These are phyloP conservation scores for Kingdonia uniflora DNA, from an alignment of 164 flowering plant species.

Conservation along the genomic window DNA sequence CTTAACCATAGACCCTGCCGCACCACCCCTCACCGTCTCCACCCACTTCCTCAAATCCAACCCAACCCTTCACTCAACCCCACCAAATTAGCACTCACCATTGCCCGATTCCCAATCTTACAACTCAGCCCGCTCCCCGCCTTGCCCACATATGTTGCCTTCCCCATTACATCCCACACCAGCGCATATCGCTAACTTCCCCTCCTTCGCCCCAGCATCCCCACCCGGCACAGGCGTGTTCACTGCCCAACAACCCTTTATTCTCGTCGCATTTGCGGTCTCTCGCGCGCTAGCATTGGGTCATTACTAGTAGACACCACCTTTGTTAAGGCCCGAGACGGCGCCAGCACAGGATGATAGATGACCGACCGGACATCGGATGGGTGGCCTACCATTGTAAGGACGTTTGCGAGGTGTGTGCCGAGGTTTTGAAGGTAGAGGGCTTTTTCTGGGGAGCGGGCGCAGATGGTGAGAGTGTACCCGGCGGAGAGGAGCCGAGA, in stretches of 20 bases:
- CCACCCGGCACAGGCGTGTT: conserved; percentile 85
- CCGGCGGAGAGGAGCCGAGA: conserved; percentile 59
- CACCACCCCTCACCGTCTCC: conserved; percentile 47
- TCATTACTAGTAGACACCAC: conserved; percentile 55
- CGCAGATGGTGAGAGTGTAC: conserved; percentile 51
- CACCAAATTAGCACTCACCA: conserved; percentile 43
- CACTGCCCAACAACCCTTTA: conserved; percentile 34
- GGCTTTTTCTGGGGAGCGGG: conserved; percentile 52
- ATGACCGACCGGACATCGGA: conserved; percentile 52
- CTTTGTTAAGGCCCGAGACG: no score
- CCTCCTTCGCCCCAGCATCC: conserved; percentile 58
- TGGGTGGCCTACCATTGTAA: conserved; percentile 81
- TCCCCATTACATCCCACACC: conserved; percentile 59
- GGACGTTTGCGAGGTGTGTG: conserved; percentile 49
- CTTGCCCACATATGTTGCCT: conserved; percentile 40
- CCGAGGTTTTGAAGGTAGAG: conserved; percentile 34
- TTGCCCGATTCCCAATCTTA: conserved; percentile 70
- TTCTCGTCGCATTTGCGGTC: no score
- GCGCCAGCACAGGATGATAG: conserved; percentile 9
- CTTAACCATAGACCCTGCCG: conserved; percentile 69
- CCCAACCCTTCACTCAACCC: conserved; percentile 78
- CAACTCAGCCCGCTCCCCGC: conserved; percentile 66
- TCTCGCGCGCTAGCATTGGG: conserved; percentile 15
- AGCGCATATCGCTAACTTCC: conserved; percentile 53
- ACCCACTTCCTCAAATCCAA: conserved; percentile 37